Evolutionary conservation across 345 rosid genomes (phyloP), one percentile per base, ranked within the genome.

Genomic region (Salix suchowensis): DNA sequence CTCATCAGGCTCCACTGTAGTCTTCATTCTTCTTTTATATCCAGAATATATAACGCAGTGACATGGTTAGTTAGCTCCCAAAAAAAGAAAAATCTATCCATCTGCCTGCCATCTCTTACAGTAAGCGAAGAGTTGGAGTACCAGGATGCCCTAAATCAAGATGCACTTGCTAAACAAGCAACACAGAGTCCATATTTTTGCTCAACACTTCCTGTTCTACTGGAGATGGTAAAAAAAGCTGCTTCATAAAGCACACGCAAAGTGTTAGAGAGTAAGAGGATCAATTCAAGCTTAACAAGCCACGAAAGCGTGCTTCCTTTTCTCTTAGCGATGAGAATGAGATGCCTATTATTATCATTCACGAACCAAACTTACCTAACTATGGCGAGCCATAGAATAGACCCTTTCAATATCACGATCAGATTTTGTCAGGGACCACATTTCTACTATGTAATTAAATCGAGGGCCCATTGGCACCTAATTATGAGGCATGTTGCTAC

Each of bases 361-460:
- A 14, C 52, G 14, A 46, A 14, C 52, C 52, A 46, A 46, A 46
- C 52, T 46, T 46, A 4, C 52, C 52, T 46, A 46, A 46, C 52
- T 15, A 14, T 12, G 52, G 52, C 42, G 23, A 26, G 21, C 42
- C 7, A 9, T 5, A 16, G 26, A 48, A 12, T 13, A 18, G 0
- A 65, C 16, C 72, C 30, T 19, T 69, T 79, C 75, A 70, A 69
- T 39, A 48, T 69, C 65, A 74, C 69, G 50, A 62, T 55, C 10
- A 26, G 26, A 21, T 8, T 12, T 21, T 55, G 68, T 21, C 26
- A 54, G 61, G 34, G 19, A 70, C 42, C 46, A 11, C 14, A 42
- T 13, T 65, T 24, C 24, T 40, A 46, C n/a, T 66, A 18, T 46
- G 21, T 24, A 68, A 61, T 68, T 48, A 74, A 72, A 44, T 61